Evolutionary conservation across 1,139 yeast genomes (phyloP), one percentile per base, ranked within the genome.

Genomic region (Yamadazyma atmosphaerica): DNA sequence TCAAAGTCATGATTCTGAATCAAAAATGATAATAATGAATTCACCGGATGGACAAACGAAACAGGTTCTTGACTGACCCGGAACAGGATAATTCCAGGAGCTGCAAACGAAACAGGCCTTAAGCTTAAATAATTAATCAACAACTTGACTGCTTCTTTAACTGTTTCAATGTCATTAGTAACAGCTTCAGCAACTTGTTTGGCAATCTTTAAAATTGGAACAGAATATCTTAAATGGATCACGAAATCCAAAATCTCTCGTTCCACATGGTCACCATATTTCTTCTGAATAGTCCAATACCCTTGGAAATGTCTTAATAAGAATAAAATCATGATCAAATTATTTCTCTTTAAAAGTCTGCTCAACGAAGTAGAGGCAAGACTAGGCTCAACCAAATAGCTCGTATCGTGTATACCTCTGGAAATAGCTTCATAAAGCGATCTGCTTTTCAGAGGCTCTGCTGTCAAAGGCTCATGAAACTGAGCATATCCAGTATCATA

Each of bases 231-330:
- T 37, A 68, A 55, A 50, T 77, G 81, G 5, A 71, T 59, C n/a
- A 65, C 65, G 51, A 68, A 81, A 42, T 72, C 74, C 32, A 65
- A 61, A 29, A 68, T 62, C 51, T 83, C 88, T 36, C 65, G 65
- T 39, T 77, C 76, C 15, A 83, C 86, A 60, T 85, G 92, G 6
- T 80, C 84, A 12, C 89, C 92, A 34, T 68, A 68, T 47, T 81
- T 81, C 42, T 88, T 69, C 37, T 58, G 63, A 27, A 83, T 58
- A 16, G 73, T 65, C 69, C 77, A 76, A 33, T 74, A 75, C 12
- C 81, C 81, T 50, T 83, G 86, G 51, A 81, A 82, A 13, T 66
- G 54, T 41, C 75, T 63, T 23, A 79, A 61, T 17, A 78, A 59
- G 4, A 69, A 54, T 6, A 75, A 51, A 2, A 78, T 45, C 31